Evolutionary conservation across 75 land plant species (phyloP), one percentile per base, ranked within the genome.

Genomic region (Picea glauca): DNA sequence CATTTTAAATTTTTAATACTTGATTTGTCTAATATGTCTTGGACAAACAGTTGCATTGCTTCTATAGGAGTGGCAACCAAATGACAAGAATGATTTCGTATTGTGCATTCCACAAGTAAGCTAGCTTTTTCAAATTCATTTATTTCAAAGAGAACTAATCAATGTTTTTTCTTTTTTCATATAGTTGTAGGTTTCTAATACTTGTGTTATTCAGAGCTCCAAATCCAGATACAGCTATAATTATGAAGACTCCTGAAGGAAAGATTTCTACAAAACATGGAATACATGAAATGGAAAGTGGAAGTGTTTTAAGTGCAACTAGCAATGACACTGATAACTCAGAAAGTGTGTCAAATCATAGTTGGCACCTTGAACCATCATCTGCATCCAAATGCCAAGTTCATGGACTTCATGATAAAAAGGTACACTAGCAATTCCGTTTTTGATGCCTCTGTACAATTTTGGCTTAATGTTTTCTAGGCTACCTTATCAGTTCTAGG

Each of bases 11-110:
- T n/a, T 43, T 43, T 43, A 35, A 38, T 40, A 38, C 23, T 18
- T 66, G 17, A 31, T 35, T 33, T 70, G n/a, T 70, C 18, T 43
- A 38, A 70, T 35, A 43, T 33, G n/a, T 20, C 50, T 43, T 70
- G 73, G n/a, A 30, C 30, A 74, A 82, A 59, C 93, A 95, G 98
- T 76, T 95, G 79, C 92, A 87, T 56, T 84, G 85, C 80, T 76
- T 85, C 78, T 84, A 85, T 86, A 93, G 89, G 75, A 84, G 81
- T 85, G 96, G 98, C 40, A 84, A 59, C 70, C 87, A 88, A 60
- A 84, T 84, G 73, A 93, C 92, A 65, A 88, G 85, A 73, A 96
- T 88, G 98, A 81, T 91, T 62, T 87, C 94, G 17, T 96, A 90
- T 78, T 96, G 98, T 76, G 85, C 92, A 40, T 80, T 77, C 57